Evolutionary conservation across 2,329 filamentous ascomycete species (phyloP), one percentile per base, ranked within the genome.

Genomic region (Cercospora citrullina): DNA sequence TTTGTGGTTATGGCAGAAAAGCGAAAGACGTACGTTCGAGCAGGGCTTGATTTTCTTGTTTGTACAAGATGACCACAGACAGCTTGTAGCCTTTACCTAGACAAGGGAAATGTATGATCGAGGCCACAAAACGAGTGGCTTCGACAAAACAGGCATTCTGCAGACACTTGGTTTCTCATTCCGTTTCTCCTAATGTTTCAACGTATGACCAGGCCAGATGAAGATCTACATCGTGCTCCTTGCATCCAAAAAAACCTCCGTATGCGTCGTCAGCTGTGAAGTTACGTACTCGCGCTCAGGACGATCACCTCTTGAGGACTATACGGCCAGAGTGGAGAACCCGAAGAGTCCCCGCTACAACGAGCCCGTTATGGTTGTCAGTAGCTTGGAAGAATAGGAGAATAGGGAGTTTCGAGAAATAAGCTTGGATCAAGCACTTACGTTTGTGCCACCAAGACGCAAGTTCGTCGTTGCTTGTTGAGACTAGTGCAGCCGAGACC

Each of bases 381-480:
- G 12, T 14, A 28, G 48, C 16, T 16, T n/a, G 48, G 8, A n/a
- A 55, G 23, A 28, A 55, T 55, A 55, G 48, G 48, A 55, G 48
- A 30, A 55, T 55, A 30, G 23, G 14, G 26, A 28, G 48, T 6
- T 55, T 26, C 1, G 16, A 48, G 12, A 23, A 7, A 31, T n/a
- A 59, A 59, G 55, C 55, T 59, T n/a, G 28, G 30, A 36, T 59
- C 55, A 59, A 59, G 30, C 55, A 59, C 12, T 6, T 7, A 55
- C 21, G 48, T 59, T 7, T 14, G 16, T 14, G 55, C 55, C 16
- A 21, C 28, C 18, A 30, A 55, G 33, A 6, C 30, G 55, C n/a
- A 21, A 59, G n/a, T 59, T 31, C 28, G 28, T 31, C 55, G 55
- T 59, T 31, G 55, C 55, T 59, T 59, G 16, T 36, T 59, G 55